Conservation (phyloP, 2,329 filamentous ascomycete genomes). For the Fusarium cicatricum region DNA sequence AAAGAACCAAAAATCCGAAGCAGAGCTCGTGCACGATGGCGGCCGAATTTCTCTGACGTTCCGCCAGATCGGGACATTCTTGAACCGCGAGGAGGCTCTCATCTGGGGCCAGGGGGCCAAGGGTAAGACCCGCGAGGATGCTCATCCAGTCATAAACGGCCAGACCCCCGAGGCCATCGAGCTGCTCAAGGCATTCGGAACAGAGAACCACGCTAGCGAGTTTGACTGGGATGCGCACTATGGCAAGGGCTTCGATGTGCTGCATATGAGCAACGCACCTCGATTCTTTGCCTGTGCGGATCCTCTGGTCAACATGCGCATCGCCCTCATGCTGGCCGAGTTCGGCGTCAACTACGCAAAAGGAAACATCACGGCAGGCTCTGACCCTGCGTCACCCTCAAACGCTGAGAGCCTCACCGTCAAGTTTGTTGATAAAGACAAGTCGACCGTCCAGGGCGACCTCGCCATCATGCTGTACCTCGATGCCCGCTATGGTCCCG, state of each 20-base stretch:
- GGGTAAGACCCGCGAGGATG: constrained; percentile 68
- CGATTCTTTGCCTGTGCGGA: constrained; percentile 61
- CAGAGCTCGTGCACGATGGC: constrained; percentile 77
- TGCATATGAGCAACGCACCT: constrained; percentile 67
- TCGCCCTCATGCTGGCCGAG: constrained; percentile 61
- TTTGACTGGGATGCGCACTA: constrained; percentile 83
- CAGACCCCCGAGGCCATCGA: constrained; percentile 69
- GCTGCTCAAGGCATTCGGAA: constrained; percentile 82
- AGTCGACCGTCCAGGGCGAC: constrained; percentile 59
- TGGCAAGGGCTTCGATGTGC: constrained; percentile 82
- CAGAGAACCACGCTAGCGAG: constrained; percentile 77
- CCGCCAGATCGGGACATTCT: constrained; percentile 85
- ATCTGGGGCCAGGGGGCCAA: constrained; percentile 96
- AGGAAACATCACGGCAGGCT: constrained; percentile 50
- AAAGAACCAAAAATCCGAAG: constrained; percentile 68
- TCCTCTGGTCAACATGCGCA: constrained; percentile 55
- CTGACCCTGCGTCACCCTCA: background rate
- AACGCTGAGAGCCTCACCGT: constrained; percentile 42
- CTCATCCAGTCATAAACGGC: constrained; percentile 73
- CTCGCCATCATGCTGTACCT: constrained; percentile 67
- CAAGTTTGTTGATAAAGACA: constrained; percentile 65
- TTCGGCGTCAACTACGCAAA: constrained; percentile 56
- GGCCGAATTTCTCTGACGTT: constrained; percentile 93
- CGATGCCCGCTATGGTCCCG: constrained; percentile 58
- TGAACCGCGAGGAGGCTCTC: constrained; percentile 66